Base-by-base conservation (phyloP, 139 green algal genomes). In the Ulvella scutata region DNA sequence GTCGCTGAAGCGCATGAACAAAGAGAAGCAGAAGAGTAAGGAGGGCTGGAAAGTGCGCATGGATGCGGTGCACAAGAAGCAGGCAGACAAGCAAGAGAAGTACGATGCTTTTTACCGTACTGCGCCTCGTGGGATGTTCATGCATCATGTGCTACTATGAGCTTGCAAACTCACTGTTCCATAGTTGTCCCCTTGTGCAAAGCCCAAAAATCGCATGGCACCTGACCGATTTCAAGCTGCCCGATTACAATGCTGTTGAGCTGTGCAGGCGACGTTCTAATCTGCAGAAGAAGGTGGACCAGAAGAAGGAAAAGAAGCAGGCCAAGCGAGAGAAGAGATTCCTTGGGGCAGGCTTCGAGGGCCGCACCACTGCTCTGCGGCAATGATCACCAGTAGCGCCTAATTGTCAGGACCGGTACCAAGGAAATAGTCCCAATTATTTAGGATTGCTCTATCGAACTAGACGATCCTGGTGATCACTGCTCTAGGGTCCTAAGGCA, bases 301-400 rank as follows among this genome's bases (percentile, higher is more conserved):
- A 74, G 4, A 92, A 92, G 73, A 40, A 88, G 61, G 84, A 87
- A 43, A 87, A 87, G 61, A 89, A 88, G 76, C 92, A 92, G 76
- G 84, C 79, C 21, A 90, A 90, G 81, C 81, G 89, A 23, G 90
- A 96, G 74, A 92, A 93, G 81, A 96, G 94, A 82, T 81, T 94
- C 76, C 78, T 92, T 82, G 85, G 91, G 4, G 85, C 91, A 3
- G 91, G 91, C 4, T 96, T 96, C 75, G 91, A 96, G 79, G 91
- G 91, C 0, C 85, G 90, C 39, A 90, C 51, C n/a, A n/a, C 51
- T 13, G 51, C 51, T 10, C 20, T 67, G 51, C 51, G 51, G 10
- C n/a, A n/a, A n/a, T n/a, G n/a, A n/a, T n/a, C n/a, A n/a, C n/a
- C n/a, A n/a, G n/a, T n/a, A n/a, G n/a, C n/a, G n/a, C n/a, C n/a